Percentiles rank a stretch among this genome's conserved stretches.
These are phyloP conservation scores for Colletotrichum cordylinicola DNA, from an alignment of 2,329 filamentous ascomycete genomes.

Conservation along the genomic window DNA sequence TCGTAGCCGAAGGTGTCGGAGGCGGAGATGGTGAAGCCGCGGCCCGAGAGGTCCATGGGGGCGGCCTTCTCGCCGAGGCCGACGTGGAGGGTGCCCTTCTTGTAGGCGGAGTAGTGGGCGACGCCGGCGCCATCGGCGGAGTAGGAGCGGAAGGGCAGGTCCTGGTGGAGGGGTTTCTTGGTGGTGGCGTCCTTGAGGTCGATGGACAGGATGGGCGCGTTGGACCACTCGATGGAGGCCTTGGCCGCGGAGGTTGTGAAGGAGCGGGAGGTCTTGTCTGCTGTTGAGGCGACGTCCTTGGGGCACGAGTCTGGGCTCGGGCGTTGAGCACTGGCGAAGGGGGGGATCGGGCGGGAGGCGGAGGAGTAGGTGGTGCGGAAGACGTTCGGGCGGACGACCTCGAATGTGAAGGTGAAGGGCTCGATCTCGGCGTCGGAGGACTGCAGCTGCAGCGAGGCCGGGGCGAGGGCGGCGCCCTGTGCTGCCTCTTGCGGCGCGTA, in stretches of 20 bases:
- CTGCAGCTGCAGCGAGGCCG: slow-evolving; percentile 5
- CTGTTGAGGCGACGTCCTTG: slow-evolving; percentile 24
- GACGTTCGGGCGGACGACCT: slow-evolving; percentile 65
- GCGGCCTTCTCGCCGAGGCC: slow-evolving; percentile 76
- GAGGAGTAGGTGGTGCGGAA: slow-evolving; percentile 74
- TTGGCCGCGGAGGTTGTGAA: slow-evolving; percentile 36
- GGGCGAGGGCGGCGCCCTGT: not conserved
- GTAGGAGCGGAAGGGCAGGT: slow-evolving; percentile 71
- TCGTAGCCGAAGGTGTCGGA: slow-evolving; percentile 80
- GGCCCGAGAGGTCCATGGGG: slow-evolving; percentile 73
- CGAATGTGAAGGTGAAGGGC: slow-evolving; percentile 66
- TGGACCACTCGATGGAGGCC: slow-evolving; percentile 64
- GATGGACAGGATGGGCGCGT: slow-evolving; percentile 56
- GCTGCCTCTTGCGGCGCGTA: slow-evolving; percentile 13
- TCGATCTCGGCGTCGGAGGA: slow-evolving; percentile 8
- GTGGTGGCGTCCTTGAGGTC: slow-evolving; percentile 56
- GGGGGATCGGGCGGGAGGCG: slow-evolving; percentile 65
- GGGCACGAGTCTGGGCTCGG: slow-evolving; percentile 29
- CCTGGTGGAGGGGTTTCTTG: slow-evolving; percentile 61
- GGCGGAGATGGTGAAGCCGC: slow-evolving; percentile 69
- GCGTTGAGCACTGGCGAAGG: slow-evolving; percentile 64
- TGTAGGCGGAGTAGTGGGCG: slow-evolving; percentile 69
- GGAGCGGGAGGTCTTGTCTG: slow-evolving; percentile 35
- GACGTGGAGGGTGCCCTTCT: slow-evolving; percentile 68
- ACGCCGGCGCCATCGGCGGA: slow-evolving; percentile 65